Conservation (phyloP, 345 rosid genomes). For the Salix koriyanagi region DNA sequence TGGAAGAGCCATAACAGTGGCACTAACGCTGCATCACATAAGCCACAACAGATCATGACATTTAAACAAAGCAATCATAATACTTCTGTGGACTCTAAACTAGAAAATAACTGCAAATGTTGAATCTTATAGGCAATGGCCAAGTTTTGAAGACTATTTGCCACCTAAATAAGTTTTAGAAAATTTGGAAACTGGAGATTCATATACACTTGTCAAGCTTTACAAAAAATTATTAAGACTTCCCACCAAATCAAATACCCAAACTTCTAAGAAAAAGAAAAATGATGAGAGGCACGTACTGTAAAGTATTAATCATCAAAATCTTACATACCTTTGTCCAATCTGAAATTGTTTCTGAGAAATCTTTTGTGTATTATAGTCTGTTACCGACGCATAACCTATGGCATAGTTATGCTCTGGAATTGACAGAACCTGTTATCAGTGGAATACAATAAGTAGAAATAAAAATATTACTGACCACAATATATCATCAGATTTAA, state of each 20-base stretch:
- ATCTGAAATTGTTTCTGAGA: conserved; percentile 53
- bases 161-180: neutral
- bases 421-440: conserved; percentile 74
- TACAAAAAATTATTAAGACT: neutral
- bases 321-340: conserved; percentile 66
- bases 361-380: conserved; percentile 80
- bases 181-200: neutral
- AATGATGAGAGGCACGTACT: neutral
- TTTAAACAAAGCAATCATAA: neutral
- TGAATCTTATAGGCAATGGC: neutral
- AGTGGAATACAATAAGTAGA: neutral
- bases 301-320: neutral
- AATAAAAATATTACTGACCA: neutral
- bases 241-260: neutral
- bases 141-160: neutral
- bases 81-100: neutral
- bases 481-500: neutral
- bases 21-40: conserved; percentile 56
- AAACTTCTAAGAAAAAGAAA: neutral
- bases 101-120: neutral
- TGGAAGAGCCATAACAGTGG: conserved; percentile 68
- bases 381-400: conserved; percentile 78
- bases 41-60: neutral
- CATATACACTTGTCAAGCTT: neutral
- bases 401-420: conserved; percentile 66